phyloP scores from a whole-genome alignment of 345 rosid species.

The Hirschfeldia incana region DNA sequence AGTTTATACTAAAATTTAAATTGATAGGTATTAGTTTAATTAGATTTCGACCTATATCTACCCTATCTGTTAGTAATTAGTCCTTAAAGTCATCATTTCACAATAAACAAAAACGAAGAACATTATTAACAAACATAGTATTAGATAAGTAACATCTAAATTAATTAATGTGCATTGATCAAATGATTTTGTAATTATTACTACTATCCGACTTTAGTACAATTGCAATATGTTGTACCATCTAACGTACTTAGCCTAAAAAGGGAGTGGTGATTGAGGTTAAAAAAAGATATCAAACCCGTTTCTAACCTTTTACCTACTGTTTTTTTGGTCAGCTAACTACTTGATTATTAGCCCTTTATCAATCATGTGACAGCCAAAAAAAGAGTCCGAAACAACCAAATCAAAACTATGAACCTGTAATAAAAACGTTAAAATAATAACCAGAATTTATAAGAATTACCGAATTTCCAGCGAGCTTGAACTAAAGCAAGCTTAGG shows the following conservation, averaged over 20 bases:
- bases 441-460: background rate
- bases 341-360: slow-evolving; percentile 3
- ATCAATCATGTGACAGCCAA: slow-evolving; percentile 9
- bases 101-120: background rate
- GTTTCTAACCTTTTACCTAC: background rate
- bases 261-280: slow-evolving; percentile 24
- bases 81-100: background rate
- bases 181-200: slow-evolving; percentile 16
- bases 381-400: background rate
- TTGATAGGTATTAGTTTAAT: background rate
- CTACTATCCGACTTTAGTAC: background rate
- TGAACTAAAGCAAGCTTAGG: slow-evolving; percentile 81
- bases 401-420: slow-evolving; percentile 16
- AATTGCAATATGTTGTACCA: background rate
- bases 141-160: background rate
- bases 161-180: slow-evolving; percentile 2
- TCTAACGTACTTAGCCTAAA: slow-evolving; percentile 8
- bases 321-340: no score
- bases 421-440: background rate
- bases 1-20: background rate
- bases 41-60: no score
- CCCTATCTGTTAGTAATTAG: no score
- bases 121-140: background rate
- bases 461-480: slow-evolving; percentile 99
- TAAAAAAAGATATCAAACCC: background rate